Evolutionary conservation across 306 rosid species (phyloP).

Genomic region (Cicer pinnatifidum): DNA sequence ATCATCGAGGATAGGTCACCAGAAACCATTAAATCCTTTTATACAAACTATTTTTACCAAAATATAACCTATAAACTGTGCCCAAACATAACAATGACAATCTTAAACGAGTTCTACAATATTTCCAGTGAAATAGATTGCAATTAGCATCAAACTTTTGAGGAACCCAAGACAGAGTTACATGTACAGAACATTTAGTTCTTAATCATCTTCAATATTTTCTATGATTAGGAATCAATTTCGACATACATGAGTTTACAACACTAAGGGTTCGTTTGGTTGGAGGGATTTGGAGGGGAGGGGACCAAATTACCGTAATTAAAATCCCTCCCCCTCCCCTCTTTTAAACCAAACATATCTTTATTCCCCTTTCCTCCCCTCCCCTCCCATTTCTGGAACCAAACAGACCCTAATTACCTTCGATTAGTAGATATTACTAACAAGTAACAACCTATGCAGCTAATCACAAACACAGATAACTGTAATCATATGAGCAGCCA

Average conservation of each 20-base stretch:
- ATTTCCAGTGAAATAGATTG: not conserved
- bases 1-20: constrained; percentile 6
- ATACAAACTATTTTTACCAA: not conserved
- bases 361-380: too few relatives aligned
- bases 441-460: constrained; percentile 2
- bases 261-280: too few relatives aligned
- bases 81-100: constrained; percentile 30
- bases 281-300: too few relatives aligned
- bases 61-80: not conserved
- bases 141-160: not conserved
- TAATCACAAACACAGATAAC: not conserved
- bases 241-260: too few relatives aligned
- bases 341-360: too few relatives aligned
- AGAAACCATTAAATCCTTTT: constrained; percentile 24
- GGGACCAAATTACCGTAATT: too few relatives aligned
- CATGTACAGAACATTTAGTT: not conserved
- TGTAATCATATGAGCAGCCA: constrained; percentile 1
- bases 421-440: constrained; percentile 8
- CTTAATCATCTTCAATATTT: not conserved
- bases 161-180: not conserved
- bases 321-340: too few relatives aligned
- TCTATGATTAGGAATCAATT: too few relatives aligned
- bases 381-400: too few relatives aligned
- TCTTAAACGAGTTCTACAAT: not conserved
- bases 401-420: not conserved